Evolutionary conservation across 495 filamentous ascomycete genomes (phyloP).

Genomic region (Tuber umbilicatum): DNA sequence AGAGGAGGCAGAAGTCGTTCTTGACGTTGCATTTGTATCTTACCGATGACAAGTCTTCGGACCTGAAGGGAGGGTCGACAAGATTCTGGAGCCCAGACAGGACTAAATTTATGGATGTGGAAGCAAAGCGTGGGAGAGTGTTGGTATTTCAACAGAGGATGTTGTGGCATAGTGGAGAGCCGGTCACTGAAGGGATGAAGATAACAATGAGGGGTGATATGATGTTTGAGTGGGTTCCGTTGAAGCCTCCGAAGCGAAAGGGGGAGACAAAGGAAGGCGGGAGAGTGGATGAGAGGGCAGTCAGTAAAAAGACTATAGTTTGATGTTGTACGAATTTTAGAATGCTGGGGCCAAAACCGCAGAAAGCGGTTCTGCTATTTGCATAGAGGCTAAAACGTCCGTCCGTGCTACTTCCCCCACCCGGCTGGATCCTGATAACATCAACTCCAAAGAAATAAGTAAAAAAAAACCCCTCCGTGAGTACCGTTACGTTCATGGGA

Average conservation of each 20-base stretch:
- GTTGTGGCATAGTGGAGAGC: conserved; percentile 55
- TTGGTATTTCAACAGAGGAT: conserved; percentile 57
- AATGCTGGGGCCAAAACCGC: not conserved
- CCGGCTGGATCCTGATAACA: conserved; percentile 21
- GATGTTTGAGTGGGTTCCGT: conserved; percentile 48
- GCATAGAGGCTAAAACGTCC: not conserved
- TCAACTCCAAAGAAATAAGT: conserved; percentile 26
- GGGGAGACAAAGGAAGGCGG: not conserved
- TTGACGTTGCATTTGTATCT: conserved; percentile 67
- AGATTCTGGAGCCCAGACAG: conserved; percentile 49
- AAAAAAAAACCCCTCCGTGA: conserved; percentile 6
- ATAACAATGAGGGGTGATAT: conserved; percentile 58
- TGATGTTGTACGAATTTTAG: not conserved
- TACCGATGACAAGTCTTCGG: conserved; percentile 47
- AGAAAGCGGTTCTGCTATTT: not conserved
- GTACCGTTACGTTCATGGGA: not conserved
- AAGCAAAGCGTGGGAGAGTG: conserved; percentile 53
- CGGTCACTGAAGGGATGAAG: conserved; percentile 54
- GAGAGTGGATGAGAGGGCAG: conserved; percentile 6
- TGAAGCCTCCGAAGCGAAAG: conserved; percentile 7
- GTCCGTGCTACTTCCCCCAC: conserved; percentile 6
- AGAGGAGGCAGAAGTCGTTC: conserved; percentile 49
- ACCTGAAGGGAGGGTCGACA: conserved; percentile 50
- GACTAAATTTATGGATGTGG: conserved; percentile 47
- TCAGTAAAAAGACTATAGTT: not conserved